phyloP scores from a whole-genome alignment of 2,329 filamentous ascomycete species.

The Ophiostoma sp. region DNA sequence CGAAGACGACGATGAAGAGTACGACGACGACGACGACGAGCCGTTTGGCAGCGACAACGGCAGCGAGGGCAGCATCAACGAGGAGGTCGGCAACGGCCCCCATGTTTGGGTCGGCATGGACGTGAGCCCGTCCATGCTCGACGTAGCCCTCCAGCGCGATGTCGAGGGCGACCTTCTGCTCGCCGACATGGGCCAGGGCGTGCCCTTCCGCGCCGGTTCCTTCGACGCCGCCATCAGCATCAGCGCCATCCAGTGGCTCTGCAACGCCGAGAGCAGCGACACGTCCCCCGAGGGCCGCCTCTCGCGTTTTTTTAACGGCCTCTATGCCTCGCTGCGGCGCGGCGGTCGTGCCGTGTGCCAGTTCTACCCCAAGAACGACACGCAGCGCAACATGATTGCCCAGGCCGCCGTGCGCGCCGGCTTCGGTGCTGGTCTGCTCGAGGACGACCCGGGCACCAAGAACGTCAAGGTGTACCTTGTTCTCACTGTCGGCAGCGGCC shows the following conservation, averaged over 20 bases:
- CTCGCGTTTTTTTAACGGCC: constrained; percentile 81
- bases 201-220: constrained; percentile 84
- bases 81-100: constrained; percentile 67
- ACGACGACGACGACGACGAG: constrained; percentile 11
- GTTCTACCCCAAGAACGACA: constrained; percentile 95
- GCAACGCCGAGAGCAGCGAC: constrained; percentile 86
- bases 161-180: constrained; percentile 92
- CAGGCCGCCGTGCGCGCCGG: constrained; percentile 86
- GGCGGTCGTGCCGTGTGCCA: constrained; percentile 91
- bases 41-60: constrained; percentile 12
- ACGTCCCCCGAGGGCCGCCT: constrained; percentile 74
- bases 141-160: constrained; percentile 83
- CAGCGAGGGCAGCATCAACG: constrained; percentile 38
- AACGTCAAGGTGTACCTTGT: constrained; percentile 96
- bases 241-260: constrained; percentile 96
- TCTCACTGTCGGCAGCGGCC: constrained; percentile 70
- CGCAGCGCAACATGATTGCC: constrained; percentile 87
- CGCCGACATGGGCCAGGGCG: constrained; percentile 89
- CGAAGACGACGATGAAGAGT: constrained; percentile 3
- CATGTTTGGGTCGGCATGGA: constrained; percentile 99
- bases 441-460: constrained; percentile 95
- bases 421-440: constrained; percentile 88
- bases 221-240: constrained; percentile 97
- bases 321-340: constrained; percentile 77
- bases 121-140: constrained; percentile 92